A percentile compares a stretch with the other conserved stretches of the same genome.
Evolutionary conservation across 2,329 filamentous ascomycete genomes (phyloP).

Genomic region (Fusarium circinatum): DNA sequence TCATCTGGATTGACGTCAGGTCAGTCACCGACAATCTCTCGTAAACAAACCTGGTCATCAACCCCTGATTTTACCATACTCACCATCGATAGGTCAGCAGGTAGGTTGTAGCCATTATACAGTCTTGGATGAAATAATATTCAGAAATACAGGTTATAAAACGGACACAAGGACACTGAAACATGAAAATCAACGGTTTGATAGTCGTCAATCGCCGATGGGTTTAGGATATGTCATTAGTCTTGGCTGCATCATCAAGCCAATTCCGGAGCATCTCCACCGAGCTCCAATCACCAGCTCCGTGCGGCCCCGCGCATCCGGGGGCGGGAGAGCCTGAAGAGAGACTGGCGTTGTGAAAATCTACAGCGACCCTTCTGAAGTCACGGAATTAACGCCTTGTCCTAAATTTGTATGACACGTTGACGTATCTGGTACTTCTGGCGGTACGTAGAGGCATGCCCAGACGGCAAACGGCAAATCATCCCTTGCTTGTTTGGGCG

Average conservation of each 20-base stretch:
- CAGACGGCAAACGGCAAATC: conserved; percentile 37
- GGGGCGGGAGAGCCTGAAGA: conserved; percentile 12
- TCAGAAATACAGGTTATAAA: conserved; percentile 24
- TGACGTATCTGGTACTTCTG: conserved; percentile 25
- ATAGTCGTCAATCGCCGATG: conserved; percentile 20
- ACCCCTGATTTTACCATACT: not conserved
- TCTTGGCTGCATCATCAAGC: conserved; percentile 13
- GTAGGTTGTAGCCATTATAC: not conserved
- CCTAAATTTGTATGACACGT: conserved; percentile 10
- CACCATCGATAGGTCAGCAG: not conserved
- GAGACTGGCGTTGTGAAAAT: not conserved
- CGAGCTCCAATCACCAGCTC: conserved; percentile 34
- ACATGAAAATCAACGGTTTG: not conserved
- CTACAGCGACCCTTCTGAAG: conserved; percentile 12
- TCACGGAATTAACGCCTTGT: conserved; percentile 22
- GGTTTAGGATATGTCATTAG: conserved; percentile 19
- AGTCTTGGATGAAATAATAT: conserved; percentile 2
- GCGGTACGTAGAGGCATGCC: conserved; percentile 20
- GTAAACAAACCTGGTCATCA: not conserved
- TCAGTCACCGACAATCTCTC: not conserved
- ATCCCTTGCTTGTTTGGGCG: conserved; percentile 8
- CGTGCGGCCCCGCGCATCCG: conserved; percentile 21
- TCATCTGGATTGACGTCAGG: conserved; percentile 38
- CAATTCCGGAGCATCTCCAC: conserved; percentile 33
- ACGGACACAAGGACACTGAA: not conserved